Percentiles rank a stretch among this genome's conserved stretches.
phyloP scores from a whole-genome alignment of 140 eudicot species.

The Artemisia princeps region DNA sequence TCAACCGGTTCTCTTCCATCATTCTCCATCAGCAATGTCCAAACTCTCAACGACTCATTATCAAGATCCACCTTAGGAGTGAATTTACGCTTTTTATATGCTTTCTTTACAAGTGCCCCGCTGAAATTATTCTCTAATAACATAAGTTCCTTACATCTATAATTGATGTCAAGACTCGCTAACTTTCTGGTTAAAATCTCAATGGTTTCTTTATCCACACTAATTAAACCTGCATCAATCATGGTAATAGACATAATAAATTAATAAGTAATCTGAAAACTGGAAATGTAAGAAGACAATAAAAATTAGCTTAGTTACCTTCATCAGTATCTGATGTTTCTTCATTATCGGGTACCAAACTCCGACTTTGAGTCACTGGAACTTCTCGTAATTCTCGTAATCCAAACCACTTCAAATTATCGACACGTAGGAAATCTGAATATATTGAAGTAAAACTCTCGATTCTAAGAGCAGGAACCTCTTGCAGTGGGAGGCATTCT shows the following conservation, averaged over 20 bases:
- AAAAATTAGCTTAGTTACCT: slow-evolving; percentile 17
- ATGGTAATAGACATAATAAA: background rate
- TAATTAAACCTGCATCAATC: slow-evolving; percentile 22
- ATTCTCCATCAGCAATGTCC: slow-evolving; percentile 47
- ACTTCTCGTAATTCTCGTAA: background rate
- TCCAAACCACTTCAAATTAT: background rate
- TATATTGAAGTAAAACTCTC: slow-evolving; percentile 5
- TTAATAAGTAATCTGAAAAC: background rate
- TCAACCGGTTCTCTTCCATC: slow-evolving; percentile 33
- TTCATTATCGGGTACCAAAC: slow-evolving; percentile 13
- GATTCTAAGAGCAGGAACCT: slow-evolving; percentile 11
- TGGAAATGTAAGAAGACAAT: background rate
- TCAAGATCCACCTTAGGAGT: slow-evolving; percentile 44
- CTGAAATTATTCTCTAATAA: slow-evolving; percentile 20
- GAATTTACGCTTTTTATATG: slow-evolving; percentile 26
- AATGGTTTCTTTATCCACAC: background rate
- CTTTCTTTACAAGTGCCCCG: slow-evolving; percentile 29
- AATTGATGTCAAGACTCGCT: slow-evolving; percentile 24
- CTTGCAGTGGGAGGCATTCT: slow-evolving; percentile 1
- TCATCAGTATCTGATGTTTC: background rate
- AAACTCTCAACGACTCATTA: slow-evolving; percentile 35
- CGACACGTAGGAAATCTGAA: background rate
- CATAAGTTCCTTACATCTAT: slow-evolving; percentile 32
- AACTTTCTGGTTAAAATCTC: background rate
- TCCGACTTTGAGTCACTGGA: slow-evolving; percentile 3